Evolutionary conservation across 2,329 filamentous ascomycete genomes (phyloP).

Genomic region (Ophiostoma triangulosporum): DNA sequence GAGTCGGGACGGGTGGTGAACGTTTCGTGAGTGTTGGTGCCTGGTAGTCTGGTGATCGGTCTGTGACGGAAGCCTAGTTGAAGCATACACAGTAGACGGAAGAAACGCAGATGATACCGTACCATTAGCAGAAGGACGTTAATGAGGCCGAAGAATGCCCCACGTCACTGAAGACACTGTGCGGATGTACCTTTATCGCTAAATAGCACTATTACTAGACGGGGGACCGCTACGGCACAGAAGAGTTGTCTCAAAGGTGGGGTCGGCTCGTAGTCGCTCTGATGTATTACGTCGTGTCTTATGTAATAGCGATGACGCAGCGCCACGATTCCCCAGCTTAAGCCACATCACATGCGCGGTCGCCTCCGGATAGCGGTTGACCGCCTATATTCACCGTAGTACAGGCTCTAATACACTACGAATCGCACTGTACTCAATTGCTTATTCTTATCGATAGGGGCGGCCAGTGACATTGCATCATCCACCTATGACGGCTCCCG

Average conservation of each 20-base stretch:
- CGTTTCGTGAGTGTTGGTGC: not conserved
- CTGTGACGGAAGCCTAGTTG: not conserved
- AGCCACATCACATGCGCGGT: slow-evolving; percentile 8
- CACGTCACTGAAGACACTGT: not conserved
- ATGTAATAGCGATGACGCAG: not conserved
- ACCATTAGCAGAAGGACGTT: not conserved
- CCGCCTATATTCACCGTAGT: not conserved
- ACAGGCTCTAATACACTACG: not conserved
- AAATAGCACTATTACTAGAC: not conserved
- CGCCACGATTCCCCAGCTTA: not conserved
- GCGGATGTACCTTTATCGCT: not conserved
- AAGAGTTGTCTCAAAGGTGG: not conserved
- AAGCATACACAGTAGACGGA: not conserved
- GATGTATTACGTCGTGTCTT: not conserved
- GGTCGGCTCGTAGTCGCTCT: not conserved
- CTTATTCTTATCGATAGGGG: slow-evolving; percentile 5
- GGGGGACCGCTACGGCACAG: not conserved
- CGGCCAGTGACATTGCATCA: slow-evolving; percentile 1
- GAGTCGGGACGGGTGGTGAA: not conserved
- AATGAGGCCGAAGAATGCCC: not conserved
- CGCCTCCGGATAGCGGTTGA: slow-evolving; percentile 3
- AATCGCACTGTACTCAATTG: not conserved
- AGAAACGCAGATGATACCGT: not conserved
- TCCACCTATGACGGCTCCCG: not conserved
- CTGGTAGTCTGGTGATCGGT: not conserved